Conservation (phyloP, 768 basidiomycete genomes). For the Hericium alpestre region DNA sequence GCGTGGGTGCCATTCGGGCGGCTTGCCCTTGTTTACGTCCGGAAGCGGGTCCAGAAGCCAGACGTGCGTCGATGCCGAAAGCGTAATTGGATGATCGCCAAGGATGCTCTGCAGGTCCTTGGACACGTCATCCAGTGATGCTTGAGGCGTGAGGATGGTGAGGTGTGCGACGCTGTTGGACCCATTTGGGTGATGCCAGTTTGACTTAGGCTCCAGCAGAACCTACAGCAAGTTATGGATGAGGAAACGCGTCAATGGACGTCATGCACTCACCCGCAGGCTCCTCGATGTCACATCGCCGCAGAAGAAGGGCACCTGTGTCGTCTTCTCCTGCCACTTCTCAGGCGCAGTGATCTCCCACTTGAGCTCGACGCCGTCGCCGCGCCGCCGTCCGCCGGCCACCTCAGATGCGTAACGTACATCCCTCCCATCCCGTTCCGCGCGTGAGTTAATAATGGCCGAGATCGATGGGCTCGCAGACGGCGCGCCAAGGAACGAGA, state of each 20-base stretch:
- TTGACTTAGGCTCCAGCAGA: slow-evolving; percentile 34
- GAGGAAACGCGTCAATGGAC: neutral
- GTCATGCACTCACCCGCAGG: slow-evolving; percentile 32
- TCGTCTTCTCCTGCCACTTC: slow-evolving; percentile 12
- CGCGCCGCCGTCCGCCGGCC: slow-evolving; percentile 43
- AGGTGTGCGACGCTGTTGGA: slow-evolving; percentile 41
- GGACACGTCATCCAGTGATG: slow-evolving; percentile 21
- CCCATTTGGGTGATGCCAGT: slow-evolving; percentile 39
- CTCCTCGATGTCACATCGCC: slow-evolving; percentile 57
- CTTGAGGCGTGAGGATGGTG: slow-evolving; percentile 27
- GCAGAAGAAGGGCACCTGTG: slow-evolving; percentile 59
- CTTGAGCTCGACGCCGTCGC: slow-evolving; percentile 43
- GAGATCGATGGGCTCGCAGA: slow-evolving; percentile 31
- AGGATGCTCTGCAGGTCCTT: slow-evolving; percentile 38
- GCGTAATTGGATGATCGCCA: slow-evolving; percentile 27
- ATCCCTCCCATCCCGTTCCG: slow-evolving; percentile 22
- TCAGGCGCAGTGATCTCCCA: slow-evolving; percentile 46
- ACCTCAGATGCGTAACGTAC: slow-evolving; percentile 35
- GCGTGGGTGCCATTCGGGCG: slow-evolving; percentile 10
- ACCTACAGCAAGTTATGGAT: slow-evolving; percentile 27
- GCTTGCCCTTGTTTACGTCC: neutral
- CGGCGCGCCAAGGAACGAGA: slow-evolving; percentile 45
- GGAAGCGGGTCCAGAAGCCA: slow-evolving; percentile 9
- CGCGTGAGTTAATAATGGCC: slow-evolving; percentile 42
- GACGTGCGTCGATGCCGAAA: neutral